Percentiles rank a stretch among this genome's conserved stretches.
Evolutionary conservation across 805 yeast genomes (phyloP).

Genomic region (Starmerella potacharoeniae): DNA sequence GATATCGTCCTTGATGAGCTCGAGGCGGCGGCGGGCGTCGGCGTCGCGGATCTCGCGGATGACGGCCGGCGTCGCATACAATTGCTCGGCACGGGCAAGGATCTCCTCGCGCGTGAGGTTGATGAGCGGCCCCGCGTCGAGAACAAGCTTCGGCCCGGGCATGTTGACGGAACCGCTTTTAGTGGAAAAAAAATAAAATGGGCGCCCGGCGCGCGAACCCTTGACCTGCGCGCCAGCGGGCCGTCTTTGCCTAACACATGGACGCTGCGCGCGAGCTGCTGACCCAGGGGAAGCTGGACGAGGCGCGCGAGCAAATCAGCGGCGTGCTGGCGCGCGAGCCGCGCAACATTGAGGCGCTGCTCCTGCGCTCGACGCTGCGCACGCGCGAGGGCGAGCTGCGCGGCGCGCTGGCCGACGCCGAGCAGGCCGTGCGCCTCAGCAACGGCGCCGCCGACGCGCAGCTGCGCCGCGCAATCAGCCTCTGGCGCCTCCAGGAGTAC

Average conservation of each 20-base stretch:
- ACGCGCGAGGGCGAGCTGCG: constrained; percentile 15
- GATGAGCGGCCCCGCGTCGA: constrained; percentile 93
- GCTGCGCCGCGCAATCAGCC: constrained; percentile 28
- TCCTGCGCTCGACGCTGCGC: constrained; percentile 18
- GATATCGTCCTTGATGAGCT: constrained; percentile 69
- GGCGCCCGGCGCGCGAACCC: background rate
- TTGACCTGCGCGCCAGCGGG: background rate
- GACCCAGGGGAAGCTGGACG: constrained; percentile 9
- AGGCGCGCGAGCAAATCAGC: constrained; percentile 10
- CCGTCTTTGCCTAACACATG: background rate
- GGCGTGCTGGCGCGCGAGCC: constrained; percentile 11
- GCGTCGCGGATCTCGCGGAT: constrained; percentile 78
- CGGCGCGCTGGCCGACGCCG: constrained; percentile 22
- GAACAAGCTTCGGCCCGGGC: constrained; percentile 43
- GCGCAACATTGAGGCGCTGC: constrained; percentile 8
- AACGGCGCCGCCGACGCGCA: constrained; percentile 24
- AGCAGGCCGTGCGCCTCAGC: constrained; percentile 17
- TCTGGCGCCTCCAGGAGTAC: constrained; percentile 18
- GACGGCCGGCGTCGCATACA: constrained; percentile 88
- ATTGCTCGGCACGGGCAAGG: constrained; percentile 55
- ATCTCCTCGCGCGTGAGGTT: constrained; percentile 70
- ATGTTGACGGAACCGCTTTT: constrained; percentile 5
- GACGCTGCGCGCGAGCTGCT: constrained; percentile 5
- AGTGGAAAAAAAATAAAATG: background rate
- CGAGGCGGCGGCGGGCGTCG: constrained; percentile 62